Percentiles rank a stretch among this genome's conserved stretches.
Evolutionary conservation across 1,284 basidiomycete genomes (phyloP).

Genomic region (Sphaerobolus stellatus): DNA sequence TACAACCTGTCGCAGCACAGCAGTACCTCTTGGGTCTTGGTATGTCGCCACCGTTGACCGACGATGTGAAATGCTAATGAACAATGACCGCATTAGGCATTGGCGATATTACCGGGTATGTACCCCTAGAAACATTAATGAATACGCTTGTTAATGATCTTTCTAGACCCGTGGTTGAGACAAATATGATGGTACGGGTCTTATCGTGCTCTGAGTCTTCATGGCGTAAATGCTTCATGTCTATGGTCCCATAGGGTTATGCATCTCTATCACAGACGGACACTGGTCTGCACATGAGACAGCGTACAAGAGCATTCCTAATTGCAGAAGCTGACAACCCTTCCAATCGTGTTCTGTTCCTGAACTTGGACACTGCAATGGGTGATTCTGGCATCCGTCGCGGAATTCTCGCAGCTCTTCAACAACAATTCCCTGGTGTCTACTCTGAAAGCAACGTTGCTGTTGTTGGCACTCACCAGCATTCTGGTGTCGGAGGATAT

Average conservation of each 20-base stretch:
- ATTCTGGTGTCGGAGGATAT: slow-evolving; percentile 80
- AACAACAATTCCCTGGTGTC: slow-evolving; percentile 55
- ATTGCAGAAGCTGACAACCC: slow-evolving; percentile 60
- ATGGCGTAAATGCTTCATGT: neutral
- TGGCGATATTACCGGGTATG: slow-evolving; percentile 76
- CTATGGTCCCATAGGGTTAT: slow-evolving; percentile 56
- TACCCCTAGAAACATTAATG: neutral
- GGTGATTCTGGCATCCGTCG: slow-evolving; percentile 78
- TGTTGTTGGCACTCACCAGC: slow-evolving; percentile 75
- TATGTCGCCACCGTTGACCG: slow-evolving; percentile 31
- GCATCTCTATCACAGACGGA: slow-evolving; percentile 67
- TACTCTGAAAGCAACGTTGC: slow-evolving; percentile 75
- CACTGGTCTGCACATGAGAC: slow-evolving; percentile 78
- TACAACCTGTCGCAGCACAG: neutral
- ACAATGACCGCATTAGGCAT: slow-evolving; percentile 45
- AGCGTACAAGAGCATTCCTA: slow-evolving; percentile 76
- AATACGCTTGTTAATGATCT: neutral
- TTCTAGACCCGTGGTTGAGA: slow-evolving; percentile 68
- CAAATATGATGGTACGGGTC: slow-evolving; percentile 67
- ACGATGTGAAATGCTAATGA: neutral
- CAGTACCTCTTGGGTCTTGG: slow-evolving; percentile 58
- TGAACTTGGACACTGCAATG: slow-evolving; percentile 78
- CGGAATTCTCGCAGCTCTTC: slow-evolving; percentile 60
- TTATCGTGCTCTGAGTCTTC: neutral
- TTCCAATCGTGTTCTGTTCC: slow-evolving; percentile 65